phyloP scores from a whole-genome alignment of 176 grass and related monocot genomes.

The Aegilops speltoides region DNA sequence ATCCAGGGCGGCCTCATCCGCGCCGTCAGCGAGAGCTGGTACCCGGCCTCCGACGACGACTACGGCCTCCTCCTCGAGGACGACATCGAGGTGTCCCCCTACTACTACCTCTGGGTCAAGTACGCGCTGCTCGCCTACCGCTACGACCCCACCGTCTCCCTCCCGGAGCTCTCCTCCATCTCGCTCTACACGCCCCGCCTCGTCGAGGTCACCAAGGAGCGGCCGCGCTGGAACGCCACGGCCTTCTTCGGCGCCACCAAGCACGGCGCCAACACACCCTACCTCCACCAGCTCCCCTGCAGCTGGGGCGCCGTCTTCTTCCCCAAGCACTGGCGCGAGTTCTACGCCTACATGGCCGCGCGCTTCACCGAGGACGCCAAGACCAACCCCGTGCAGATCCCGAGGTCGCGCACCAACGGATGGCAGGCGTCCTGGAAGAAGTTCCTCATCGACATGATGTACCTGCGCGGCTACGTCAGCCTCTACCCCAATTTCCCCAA shows the following conservation, averaged over 20 bases:
- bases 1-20: constrained; percentile 96
- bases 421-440: constrained; percentile 99
- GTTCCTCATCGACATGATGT: constrained; percentile 99
- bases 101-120: constrained; percentile 98
- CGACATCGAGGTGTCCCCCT: constrained; percentile 97
- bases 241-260: constrained; percentile 68
- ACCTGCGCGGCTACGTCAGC: constrained; percentile 78
- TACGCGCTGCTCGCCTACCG: constrained; percentile 84
- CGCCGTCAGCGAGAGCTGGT: constrained; percentile 97
- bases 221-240: constrained; percentile 81
- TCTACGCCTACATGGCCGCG: constrained; percentile 93
- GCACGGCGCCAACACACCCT: constrained; percentile 80
- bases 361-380: constrained; percentile 90
- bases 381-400: constrained; percentile 88
- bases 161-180: constrained; percentile 87
- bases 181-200: constrained; percentile 96
- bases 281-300: constrained; percentile 95
- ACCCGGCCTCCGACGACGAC: constrained; percentile 73
- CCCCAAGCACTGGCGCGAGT: constrained; percentile 98
- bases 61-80: constrained; percentile 93
- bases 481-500: constrained; percentile 92
- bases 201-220: constrained; percentile 86
- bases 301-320: constrained; percentile 99
- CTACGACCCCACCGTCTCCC: constrained; percentile 70
- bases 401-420: constrained; percentile 79